phyloP scores from a whole-genome alignment of 257 asterid species.

The Voacanga thouarsii region DNA sequence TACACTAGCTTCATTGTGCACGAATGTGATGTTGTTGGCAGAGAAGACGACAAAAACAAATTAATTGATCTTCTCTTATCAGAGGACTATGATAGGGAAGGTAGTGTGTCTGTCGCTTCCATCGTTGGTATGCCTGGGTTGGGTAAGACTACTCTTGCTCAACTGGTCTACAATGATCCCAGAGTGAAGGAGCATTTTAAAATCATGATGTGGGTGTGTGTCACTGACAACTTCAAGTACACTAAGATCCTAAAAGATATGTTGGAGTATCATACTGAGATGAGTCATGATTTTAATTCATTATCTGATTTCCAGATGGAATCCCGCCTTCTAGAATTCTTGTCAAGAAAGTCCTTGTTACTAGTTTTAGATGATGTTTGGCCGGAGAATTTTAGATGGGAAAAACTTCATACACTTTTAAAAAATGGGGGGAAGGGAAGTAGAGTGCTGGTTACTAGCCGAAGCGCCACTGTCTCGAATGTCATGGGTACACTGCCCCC shows the following conservation, averaged over 20 bases:
- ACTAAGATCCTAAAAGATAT: slow-evolving; percentile 40
- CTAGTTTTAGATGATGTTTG: slow-evolving; percentile 59
- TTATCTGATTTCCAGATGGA: slow-evolving; percentile 45
- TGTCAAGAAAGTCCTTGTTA: slow-evolving; percentile 36
- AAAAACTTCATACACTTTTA: slow-evolving; percentile 20
- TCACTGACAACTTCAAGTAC: slow-evolving; percentile 37
- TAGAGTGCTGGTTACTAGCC: slow-evolving; percentile 46
- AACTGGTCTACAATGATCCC: slow-evolving; percentile 45
- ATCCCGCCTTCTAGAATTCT: slow-evolving; percentile 19
- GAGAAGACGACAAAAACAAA: slow-evolving; percentile 41
- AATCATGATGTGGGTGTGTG: slow-evolving; percentile 52
- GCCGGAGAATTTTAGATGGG: slow-evolving; percentile 40
- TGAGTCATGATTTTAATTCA: slow-evolving; percentile 30
- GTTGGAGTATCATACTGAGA: slow-evolving; percentile 42
- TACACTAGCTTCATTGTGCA: slow-evolving; percentile 51
- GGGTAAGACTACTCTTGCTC: slow-evolving; percentile 52
- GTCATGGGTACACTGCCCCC: slow-evolving; percentile 29
- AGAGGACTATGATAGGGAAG: slow-evolving; percentile 19
- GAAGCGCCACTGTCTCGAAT: slow-evolving; percentile 38
- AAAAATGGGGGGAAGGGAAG: slow-evolving; percentile 28
- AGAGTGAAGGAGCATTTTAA: slow-evolving; percentile 32
- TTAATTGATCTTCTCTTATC: slow-evolving; percentile 30
- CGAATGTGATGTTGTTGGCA: slow-evolving; percentile 47
- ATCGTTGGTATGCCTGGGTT: slow-evolving; percentile 53
- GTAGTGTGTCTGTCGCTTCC: slow-evolving; percentile 36